phyloP scores from a whole-genome alignment of 2,329 filamentous ascomycete species.

The Exophiala mesophila region DNA sequence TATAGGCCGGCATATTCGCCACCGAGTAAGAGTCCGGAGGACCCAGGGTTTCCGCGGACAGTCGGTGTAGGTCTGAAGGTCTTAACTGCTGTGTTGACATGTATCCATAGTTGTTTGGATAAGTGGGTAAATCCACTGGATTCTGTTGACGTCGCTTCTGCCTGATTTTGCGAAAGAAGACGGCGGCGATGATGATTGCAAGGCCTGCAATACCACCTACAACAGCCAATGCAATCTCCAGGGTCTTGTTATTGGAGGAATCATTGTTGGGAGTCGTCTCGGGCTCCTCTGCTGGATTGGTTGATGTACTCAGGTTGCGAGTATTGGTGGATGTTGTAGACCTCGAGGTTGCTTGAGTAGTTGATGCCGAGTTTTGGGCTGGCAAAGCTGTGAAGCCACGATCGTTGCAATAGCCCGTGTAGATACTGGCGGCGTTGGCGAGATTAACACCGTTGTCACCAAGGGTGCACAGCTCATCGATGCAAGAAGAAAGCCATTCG shows the following conservation, averaged over 20 bases:
- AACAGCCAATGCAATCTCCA: conserved; percentile 1
- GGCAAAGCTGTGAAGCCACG: conserved; percentile 3
- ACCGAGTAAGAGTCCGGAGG: background rate
- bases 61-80: background rate
- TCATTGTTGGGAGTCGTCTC: background rate
- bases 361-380: conserved; percentile 1
- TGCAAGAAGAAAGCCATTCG: conserved; percentile 1
- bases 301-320: background rate
- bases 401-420: conserved; percentile 2
- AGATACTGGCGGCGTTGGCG: conserved; percentile 5
- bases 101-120: background rate
- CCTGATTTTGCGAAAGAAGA: conserved; percentile 1
- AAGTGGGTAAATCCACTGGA: background rate
- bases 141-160: conserved; percentile 1
- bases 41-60: background rate
- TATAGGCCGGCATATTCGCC: background rate
- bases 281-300: background rate
- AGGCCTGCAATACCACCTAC: conserved; percentile 1
- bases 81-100: background rate
- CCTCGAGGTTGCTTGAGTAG: background rate
- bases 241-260: background rate
- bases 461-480: conserved; percentile 1
- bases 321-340: background rate
- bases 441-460: conserved; percentile 2
- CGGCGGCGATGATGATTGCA: background rate